Evolutionary conservation across 768 basidiomycete genomes (phyloP), one percentile per base, ranked within the genome.

Genomic region (Naganishia vishniacii): DNA sequence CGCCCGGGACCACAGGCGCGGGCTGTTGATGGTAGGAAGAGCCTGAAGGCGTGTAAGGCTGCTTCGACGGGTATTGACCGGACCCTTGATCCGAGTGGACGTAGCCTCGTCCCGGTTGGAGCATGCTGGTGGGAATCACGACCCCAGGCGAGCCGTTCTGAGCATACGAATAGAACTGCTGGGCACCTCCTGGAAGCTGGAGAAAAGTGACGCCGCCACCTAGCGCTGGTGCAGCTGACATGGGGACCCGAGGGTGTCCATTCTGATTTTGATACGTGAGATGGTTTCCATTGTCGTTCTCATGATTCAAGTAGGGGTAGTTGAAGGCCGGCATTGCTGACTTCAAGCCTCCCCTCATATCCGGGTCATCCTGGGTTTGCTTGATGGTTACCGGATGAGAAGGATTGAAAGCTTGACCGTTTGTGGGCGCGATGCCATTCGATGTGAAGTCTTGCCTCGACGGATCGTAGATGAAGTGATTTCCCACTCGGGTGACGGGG

Each of bases 141-240:
- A 56, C 23, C 23, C 53, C 53, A 3, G 53, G 53, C 9, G 53
- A 56, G 3, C 53, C 53, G 13, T 56, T 56, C 32, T 25, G 32
- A 20, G 31, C 18, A 26, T 56, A 56, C 20, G 53, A 37, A 34
- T 56, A 56, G 53, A 56, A 56, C 20, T 56, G 53, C 25, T 56
- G 53, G 1, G 28, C 53, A n/a, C 53, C 53, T 25, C 53, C 53
- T 16, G 53, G 53, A 41, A 56, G 53, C 26, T 56, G 53, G 34
- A 56, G 40, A 34, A 56, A 56, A 4, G 53, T 56, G n/a, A 56
- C 53, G n/a, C 53, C 53, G n/a, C 53, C 53, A 56, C 53, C 53
- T 20, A 56, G 53, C 6, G 53, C 53, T 1, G 53, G 53, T 2
- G 53, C 53, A 13, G 53, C 53, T 4, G 53, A 56, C 4, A 56